These are phyloP conservation scores for Phaseolus lunatus DNA, from an alignment of 306 rosid species.

Conservation along the genomic window DNA sequence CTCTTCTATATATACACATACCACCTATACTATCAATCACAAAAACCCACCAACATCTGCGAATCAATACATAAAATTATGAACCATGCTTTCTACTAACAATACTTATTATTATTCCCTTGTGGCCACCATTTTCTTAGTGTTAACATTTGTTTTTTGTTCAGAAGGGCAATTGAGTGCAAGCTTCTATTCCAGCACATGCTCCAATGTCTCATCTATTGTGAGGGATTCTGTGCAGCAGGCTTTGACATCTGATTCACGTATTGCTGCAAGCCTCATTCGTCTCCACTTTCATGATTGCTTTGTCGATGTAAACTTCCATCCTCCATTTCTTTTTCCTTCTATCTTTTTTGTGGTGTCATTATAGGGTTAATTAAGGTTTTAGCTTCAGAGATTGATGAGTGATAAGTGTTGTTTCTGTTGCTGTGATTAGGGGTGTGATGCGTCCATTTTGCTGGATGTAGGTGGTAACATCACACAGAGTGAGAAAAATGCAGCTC, in stretches of 20 bases:
- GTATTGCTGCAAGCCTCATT: constrained; percentile 67
- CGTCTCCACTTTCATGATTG: constrained; percentile 80
- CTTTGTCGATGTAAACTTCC: constrained; percentile 60
- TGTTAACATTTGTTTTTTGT: constrained; percentile 17
- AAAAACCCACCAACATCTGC: background rate
- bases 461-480: constrained; percentile 57
- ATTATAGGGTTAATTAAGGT: background rate
- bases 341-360: no score
- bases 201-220: constrained; percentile 64
- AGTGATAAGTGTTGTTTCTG: background rate
- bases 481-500: constrained; percentile 75
- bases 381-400: no score
- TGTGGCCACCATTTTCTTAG: constrained; percentile 18
- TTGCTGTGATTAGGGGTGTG: constrained; percentile 64
- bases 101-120: background rate
- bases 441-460: constrained; percentile 72
- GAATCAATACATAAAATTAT: background rate
- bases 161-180: constrained; percentile 62
- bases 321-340: background rate
- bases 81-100: constrained; percentile 50
- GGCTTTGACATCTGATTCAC: constrained; percentile 66
- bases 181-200: constrained; percentile 63
- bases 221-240: constrained; percentile 56
- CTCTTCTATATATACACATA: constrained; percentile 17
- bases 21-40: constrained; percentile 26